Base-by-base conservation (phyloP, 148 eudicot genomes). In the Arctostaphylos glauca region DNA sequence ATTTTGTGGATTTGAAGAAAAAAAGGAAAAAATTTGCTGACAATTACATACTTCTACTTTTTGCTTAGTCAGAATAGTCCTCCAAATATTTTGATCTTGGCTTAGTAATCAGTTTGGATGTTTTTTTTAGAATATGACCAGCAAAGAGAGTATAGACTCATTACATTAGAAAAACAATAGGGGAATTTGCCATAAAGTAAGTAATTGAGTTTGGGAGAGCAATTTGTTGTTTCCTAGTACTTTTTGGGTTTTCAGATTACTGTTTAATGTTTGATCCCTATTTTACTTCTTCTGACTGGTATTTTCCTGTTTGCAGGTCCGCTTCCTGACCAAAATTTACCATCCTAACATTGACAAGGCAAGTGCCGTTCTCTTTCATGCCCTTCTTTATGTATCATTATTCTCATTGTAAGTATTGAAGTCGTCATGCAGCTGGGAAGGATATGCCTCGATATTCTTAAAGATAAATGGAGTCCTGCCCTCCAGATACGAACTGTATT, bases 401-500 rank as follows among this genome's bases (percentile, higher is more conserved):
- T 58, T 74, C 21, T 49, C 23, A n/a, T 46, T 59, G 43, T 53
- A 43, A 81, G 31, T 10, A 19, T 53, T 4, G 25, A 74, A 73
- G 0, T 79, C n/a, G 8, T 9, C 5, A 91, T 86, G 88, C 92
- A 96, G 97, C 96, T 97, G 81, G 99, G 99, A 79, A 92, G 99
- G 88, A 97, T 97, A 87, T 97, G 99, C 90, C 97, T 97, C 71
- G 99, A 94, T 89, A 94, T 97, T 84, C 93, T 97, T 62, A 97
- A 97, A 80, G 99, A 97, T 90, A 97, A 97, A 84, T 97, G 99
- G 97, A 96, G 99, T 88, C 99, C 99, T 78, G 98, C 99, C 87
- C 99, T 96, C 76, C 97, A 96, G 89, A 97, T 97, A 64, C 93
- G 98, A 74, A 97, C 99, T 59, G 99, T 97, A 80, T 94, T 97